phyloP scores from a whole-genome alignment of 352 stramenopile genomes.

The Globisporangium irregulare region DNA sequence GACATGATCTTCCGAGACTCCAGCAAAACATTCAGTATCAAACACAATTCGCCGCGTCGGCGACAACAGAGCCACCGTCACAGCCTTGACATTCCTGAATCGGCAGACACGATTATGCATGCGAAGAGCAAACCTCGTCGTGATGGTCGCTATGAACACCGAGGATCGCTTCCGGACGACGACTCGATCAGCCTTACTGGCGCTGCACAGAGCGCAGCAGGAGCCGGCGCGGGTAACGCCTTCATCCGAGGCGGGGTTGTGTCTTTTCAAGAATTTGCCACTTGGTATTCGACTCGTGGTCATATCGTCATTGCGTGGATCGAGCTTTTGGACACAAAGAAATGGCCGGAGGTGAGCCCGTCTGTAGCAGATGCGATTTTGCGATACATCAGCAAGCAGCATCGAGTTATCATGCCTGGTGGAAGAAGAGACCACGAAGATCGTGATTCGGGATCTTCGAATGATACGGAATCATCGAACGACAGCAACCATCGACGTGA shows the following conservation, averaged over 20 bases:
- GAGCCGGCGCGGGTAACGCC: conserved; percentile 57
- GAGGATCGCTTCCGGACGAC: conserved; percentile 63
- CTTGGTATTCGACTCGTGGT: conserved; percentile 83
- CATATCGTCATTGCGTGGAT: conserved; percentile 87
- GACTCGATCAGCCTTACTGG: conserved; percentile 54
- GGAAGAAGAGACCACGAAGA: conserved; percentile 23
- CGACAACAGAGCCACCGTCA: conserved; percentile 37
- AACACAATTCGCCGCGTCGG: conserved; percentile 24
- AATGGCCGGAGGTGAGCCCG: conserved; percentile 70
- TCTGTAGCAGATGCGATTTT: conserved; percentile 71
- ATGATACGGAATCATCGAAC: conserved; percentile 67
- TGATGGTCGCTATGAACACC: conserved; percentile 63
- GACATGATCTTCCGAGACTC: conserved; percentile 83
- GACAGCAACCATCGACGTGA: conserved; percentile 41
- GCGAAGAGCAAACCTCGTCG: conserved; percentile 28
- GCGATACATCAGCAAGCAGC: conserved; percentile 69
- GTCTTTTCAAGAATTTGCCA: conserved; percentile 81
- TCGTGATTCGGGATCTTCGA: conserved; percentile 51
- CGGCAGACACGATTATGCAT: conserved; percentile 33
- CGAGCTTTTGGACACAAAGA: conserved; percentile 79
- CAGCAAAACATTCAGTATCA: conserved; percentile 73
- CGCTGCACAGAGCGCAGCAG: conserved; percentile 46
- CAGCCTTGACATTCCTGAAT: conserved; percentile 59
- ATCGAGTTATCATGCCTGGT: conserved; percentile 42
- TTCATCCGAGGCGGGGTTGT: conserved; percentile 76